These are phyloP conservation scores for Hexamita inflata DNA, from an alignment of 208 protist species.

Conservation along the genomic window DNA sequence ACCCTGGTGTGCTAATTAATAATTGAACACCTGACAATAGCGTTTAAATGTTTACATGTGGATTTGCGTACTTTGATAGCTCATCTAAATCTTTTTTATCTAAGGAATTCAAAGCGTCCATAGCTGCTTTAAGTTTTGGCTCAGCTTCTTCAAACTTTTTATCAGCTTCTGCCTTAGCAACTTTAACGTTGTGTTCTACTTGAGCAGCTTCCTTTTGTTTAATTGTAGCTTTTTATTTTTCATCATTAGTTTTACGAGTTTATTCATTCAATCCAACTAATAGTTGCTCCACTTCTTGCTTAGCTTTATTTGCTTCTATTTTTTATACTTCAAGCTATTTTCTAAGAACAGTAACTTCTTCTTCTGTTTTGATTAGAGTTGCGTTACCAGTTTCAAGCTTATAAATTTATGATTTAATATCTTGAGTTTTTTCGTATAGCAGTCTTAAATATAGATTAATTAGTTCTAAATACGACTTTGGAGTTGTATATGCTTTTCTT, in stretches of 20 bases:
- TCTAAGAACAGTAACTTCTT: conserved; percentile 52
- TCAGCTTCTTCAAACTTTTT: conserved; percentile 62
- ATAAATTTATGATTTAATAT: conserved; percentile 10
- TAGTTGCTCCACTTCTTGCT: conserved; percentile 70
- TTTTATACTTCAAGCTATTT: conserved; percentile 47
- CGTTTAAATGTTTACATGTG: conserved; percentile 73
- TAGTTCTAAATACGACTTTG: conserved; percentile 92
- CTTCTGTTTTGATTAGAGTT: conserved; percentile 49
- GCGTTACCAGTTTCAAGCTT: conserved; percentile 3
- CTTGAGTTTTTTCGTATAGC: conserved; percentile 25
- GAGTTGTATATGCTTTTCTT: conserved; percentile 90
- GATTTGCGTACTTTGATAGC: conserved; percentile 82
- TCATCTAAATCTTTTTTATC: conserved; percentile 83
- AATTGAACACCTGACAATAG: conserved; percentile 78
- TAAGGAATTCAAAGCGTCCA: conserved; percentile 81
- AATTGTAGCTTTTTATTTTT: conserved; percentile 71
- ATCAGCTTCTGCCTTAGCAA: conserved; percentile 56
- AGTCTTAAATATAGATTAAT: conserved; percentile 83
- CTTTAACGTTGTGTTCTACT: conserved; percentile 69
- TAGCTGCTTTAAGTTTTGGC: conserved; percentile 72
- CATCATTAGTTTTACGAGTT: conserved; percentile 74
- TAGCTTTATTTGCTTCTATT: conserved; percentile 71
- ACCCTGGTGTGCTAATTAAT: conserved; percentile 66
- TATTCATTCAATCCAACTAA: conserved; percentile 76
- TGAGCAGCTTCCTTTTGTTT: conserved; percentile 82